A percentile compares a stretch with the other conserved stretches of the same genome.
These are phyloP conservation scores for Omphalea diandra DNA, from an alignment of 441 rosid genomes.

Conservation along the genomic window DNA sequence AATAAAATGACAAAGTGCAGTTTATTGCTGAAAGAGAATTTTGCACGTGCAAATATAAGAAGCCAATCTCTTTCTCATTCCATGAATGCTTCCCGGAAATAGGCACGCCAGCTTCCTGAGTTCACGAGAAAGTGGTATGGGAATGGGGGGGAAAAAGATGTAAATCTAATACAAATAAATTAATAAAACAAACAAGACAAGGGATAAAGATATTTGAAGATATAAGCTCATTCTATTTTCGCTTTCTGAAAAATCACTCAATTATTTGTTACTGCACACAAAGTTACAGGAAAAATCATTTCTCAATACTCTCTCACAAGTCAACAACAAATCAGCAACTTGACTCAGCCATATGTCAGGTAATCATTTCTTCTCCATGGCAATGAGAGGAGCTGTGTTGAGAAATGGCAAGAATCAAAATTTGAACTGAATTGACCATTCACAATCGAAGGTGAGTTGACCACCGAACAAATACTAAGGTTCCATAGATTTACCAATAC, in stretches of 20 bases:
- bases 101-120: neutral
- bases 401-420: slow-evolving; percentile 48
- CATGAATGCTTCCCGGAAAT: slow-evolving; percentile 9
- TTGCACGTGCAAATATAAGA: neutral
- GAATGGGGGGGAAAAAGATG: slow-evolving; percentile 1
- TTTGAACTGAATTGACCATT: slow-evolving; percentile 31
- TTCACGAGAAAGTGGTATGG: neutral
- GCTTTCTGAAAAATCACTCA: slow-evolving; percentile 44
- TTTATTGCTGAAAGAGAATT: neutral
- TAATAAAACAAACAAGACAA: neutral
- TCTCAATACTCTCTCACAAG: slow-evolving; percentile 39
- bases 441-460: slow-evolving; percentile 33
- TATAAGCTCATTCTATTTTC: slow-evolving; percentile 40
- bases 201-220: slow-evolving; percentile 9
- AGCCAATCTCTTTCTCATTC: neutral
- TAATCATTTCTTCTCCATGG: slow-evolving; percentile 29
- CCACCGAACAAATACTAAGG: slow-evolving; percentile 29
- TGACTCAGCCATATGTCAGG: slow-evolving; percentile 32
- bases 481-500: slow-evolving; percentile 59
- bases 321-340: slow-evolving; percentile 40
- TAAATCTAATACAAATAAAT: neutral
- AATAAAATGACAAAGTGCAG: slow-evolving; percentile 2
- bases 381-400: slow-evolving; percentile 35
- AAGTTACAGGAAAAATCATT: slow-evolving; percentile 54
- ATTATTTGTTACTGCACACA: slow-evolving; percentile 79